Evolutionary conservation across 495 filamentous ascomycete species (phyloP), one percentile per base, ranked within the genome.

Genomic region (Extremus antarcticus): DNA sequence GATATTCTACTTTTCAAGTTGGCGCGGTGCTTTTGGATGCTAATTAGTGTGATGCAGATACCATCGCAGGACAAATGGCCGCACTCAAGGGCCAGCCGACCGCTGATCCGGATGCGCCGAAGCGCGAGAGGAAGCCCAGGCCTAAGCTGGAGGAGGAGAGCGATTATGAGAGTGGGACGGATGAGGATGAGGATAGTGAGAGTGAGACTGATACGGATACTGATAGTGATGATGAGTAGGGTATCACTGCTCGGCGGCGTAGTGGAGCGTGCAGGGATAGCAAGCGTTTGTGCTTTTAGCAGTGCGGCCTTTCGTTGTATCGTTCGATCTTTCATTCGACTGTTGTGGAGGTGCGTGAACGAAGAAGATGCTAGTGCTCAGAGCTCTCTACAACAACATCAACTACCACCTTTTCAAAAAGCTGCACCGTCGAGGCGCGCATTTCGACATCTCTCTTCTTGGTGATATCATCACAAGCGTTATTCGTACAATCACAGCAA

Each of bases 1-100:
- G 21, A 25, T 29, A 4, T 35, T 35, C 29, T 35, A 35, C 29
- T 35, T 35, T 35, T 4, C 29, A 13, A 35, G 4, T n/a, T n/a
- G n/a, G n/a, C n/a, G n/a, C n/a, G n/a, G n/a, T n/a, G n/a, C n/a
- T n/a, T n/a, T n/a, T n/a, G n/a, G n/a, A n/a, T n/a, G n/a, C 29
- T 35, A 35, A 32, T 35, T 41, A 32, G 20, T 29, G 3, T 35
- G 29, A 49, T 55, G 38, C 53, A 97, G 92, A 96, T 73, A 90
- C 92, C 1, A 75, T 98, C 63, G 91, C 90, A 21, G 94, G 92
- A 51, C 88, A 94, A 72, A 96, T 97, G 92, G 82, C 83, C 43
- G 85, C 87, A 0, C 78, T 95, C 51, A 94, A 92, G 70, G 78
- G 79, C 3, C 83, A 83, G 39, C 78, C 79, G 69, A 50, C 62